Conservation (phyloP, 108 stramenopile genomes). For the Skeletonema tropicum region DNA sequence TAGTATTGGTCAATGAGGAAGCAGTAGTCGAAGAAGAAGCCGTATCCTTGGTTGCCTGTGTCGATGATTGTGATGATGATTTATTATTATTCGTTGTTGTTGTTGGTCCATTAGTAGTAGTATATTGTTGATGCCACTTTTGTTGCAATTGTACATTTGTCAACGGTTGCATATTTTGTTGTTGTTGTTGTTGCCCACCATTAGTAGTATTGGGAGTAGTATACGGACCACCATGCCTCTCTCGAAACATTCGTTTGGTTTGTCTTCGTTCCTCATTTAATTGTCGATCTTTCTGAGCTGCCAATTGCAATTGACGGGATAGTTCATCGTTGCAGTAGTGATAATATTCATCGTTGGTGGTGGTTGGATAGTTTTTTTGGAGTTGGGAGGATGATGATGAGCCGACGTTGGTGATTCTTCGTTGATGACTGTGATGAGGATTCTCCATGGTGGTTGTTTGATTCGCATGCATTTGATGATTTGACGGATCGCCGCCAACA, state of each 20-base stretch:
- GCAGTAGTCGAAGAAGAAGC: not conserved
- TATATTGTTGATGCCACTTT: no score
- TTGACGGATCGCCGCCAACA: no score
- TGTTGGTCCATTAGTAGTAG: no score
- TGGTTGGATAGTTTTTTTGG: not conserved
- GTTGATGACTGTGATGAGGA: no score
- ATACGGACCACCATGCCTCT: not conserved
- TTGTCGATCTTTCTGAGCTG: conserved; percentile 10
- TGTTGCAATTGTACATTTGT: not conserved
- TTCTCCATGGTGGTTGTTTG: no score
- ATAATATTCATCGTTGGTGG: conserved; percentile 9
- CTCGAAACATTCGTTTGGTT: not conserved
- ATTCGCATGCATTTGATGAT: no score
- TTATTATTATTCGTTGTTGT: not conserved
- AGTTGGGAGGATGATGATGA: no score
- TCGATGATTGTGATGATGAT: not conserved
- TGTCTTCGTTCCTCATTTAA: not conserved
- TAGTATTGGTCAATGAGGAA: not conserved
- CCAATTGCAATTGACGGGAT: conserved; percentile 20
- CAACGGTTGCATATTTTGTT: not conserved
- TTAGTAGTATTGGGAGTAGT: no score
- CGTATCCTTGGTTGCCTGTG: not conserved
- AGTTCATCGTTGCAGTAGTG: conserved; percentile 26
- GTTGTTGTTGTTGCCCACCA: not conserved
- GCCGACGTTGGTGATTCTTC: no score